These are phyloP conservation scores for Bauhinia variegata DNA, from an alignment of 306 rosid species.

Conservation along the genomic window DNA sequence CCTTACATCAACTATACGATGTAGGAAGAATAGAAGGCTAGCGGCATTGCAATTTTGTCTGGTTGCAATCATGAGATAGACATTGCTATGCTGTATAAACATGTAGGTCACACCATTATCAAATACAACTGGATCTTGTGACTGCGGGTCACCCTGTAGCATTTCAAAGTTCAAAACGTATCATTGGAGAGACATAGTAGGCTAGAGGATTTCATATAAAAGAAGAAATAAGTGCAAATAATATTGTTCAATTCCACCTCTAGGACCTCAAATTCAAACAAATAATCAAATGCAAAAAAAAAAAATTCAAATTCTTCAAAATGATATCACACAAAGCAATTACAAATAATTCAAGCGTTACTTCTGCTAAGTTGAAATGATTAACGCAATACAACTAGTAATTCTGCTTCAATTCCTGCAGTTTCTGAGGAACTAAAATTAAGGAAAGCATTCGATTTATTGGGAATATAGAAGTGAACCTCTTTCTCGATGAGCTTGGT, in stretches of 20 bases:
- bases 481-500: slow-evolving; percentile 97
- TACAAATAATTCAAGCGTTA: slow-evolving; percentile 3
- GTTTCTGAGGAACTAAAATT: background rate
- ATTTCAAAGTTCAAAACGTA: slow-evolving; percentile 20
- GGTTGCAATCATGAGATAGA: slow-evolving; percentile 86
- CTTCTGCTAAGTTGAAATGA: background rate
- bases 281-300: background rate
- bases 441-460: background rate
- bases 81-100: slow-evolving; percentile 95
- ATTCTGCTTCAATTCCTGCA: background rate
- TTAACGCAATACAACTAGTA: background rate
- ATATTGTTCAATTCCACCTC: slow-evolving; percentile 11
- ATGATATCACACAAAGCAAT: background rate
- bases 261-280: background rate
- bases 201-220: background rate
- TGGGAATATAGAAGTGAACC: slow-evolving; percentile 40
- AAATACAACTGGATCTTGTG: slow-evolving; percentile 87
- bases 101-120: slow-evolving; percentile 90
- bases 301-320: background rate
- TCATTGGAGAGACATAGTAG: background rate
- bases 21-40: slow-evolving; percentile 89
- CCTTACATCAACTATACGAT: slow-evolving; percentile 89
- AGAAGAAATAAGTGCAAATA: background rate
- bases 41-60: slow-evolving; percentile 99
- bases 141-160: slow-evolving; percentile 89